phyloP scores from a whole-genome alignment of 1,139 yeast species.

The Kodamaea anthophila region DNA sequence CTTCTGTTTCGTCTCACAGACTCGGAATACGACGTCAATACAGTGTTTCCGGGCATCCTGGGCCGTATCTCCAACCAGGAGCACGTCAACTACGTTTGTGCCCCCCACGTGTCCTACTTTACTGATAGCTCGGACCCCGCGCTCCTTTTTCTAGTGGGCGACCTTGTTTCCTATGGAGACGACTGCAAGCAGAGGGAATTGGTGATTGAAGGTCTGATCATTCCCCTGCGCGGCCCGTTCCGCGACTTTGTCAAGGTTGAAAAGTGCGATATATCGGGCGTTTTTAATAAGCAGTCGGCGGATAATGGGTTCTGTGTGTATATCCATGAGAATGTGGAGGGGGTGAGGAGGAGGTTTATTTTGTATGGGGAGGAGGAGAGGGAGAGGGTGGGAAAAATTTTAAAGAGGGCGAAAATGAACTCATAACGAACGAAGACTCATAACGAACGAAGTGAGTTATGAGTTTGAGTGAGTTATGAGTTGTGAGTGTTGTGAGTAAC shows the following conservation, averaged over 20 bases:
- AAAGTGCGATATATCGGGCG: conserved; percentile 1
- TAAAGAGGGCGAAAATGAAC: conserved; percentile 1
- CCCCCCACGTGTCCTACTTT: conserved; percentile 9
- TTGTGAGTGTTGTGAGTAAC: too few relatives aligned
- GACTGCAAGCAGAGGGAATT: conserved; percentile 3
- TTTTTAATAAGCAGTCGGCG: background rate
- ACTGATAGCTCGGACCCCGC: conserved; percentile 9
- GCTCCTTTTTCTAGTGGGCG: conserved; percentile 10
- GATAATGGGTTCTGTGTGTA: conserved; percentile 8
- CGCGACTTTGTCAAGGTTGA: conserved; percentile 8
- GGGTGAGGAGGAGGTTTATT: conserved; percentile 5
- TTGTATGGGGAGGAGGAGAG: conserved; percentile 5
- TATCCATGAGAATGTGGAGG: conserved; percentile 6
- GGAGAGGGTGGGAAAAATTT: conserved; percentile 1
- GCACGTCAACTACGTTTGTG: conserved; percentile 9
- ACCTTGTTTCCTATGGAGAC: conserved; percentile 4
- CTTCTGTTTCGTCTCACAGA: conserved; percentile 10
- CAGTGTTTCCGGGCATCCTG: conserved; percentile 9
- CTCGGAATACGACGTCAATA: conserved; percentile 6
- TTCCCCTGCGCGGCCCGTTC: conserved; percentile 11
- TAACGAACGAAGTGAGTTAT: too few relatives aligned
- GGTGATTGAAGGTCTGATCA: conserved; percentile 9
- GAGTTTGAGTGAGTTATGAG: too few relatives aligned
- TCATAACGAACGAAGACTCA: too few relatives aligned
- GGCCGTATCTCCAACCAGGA: conserved; percentile 8